Base-by-base conservation (phyloP, 192 early-diverging fungal genomes). In the Entophlyctis helioformis region DNA sequence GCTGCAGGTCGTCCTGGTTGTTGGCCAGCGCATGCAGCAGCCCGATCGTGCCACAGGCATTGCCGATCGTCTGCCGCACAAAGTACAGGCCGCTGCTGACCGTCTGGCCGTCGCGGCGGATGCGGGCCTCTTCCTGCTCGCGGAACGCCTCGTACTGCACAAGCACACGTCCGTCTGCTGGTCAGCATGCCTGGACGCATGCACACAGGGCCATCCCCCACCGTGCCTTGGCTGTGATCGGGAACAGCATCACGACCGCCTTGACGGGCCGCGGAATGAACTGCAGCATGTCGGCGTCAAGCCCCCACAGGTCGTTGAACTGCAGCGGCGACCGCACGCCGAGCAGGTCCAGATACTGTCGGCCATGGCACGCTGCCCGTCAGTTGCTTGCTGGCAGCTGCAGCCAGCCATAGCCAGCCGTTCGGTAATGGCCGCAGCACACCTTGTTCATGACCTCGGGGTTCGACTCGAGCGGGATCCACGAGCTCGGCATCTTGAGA, bases 1-100 rank as follows among this genome's bases (percentile, higher is more conserved):
- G 52, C 38, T 55, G 31, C 38, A 78, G 28, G 3, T 29, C 42
- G 29, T 84, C 75, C 42, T 57, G 59, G 45, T 72, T 81, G 63
- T 88, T 96, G 32, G 72, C 78, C 9, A 98, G 59, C 0, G 92
- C 75, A 53, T 98, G 95, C 37, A 98, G 54, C 7, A 98, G 63
- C 2, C 82, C 92, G 63, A 96, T 96, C 5, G 89, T 95, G 12
- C 95, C 95, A 54, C 95, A 96, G 2, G 91, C 87, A 45, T 93
- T 96, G 31, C 66, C 47, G 36, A 91, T 95, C 1, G 89, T 93
- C 31, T 59, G 91, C 15, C 72, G 72, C 52, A 84, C 81, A 51
- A 84, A 95, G 36, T 84, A 76, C 10, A 91, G 45, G 13, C 83
- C 59, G 12, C 65, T 61, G 24, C 63, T 66, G 47, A 72, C 66